Percentiles rank a stretch among this genome's conserved stretches.
phyloP scores from a whole-genome alignment of 2,329 filamentous ascomycete species.

The Exophiala xenobiotica region DNA sequence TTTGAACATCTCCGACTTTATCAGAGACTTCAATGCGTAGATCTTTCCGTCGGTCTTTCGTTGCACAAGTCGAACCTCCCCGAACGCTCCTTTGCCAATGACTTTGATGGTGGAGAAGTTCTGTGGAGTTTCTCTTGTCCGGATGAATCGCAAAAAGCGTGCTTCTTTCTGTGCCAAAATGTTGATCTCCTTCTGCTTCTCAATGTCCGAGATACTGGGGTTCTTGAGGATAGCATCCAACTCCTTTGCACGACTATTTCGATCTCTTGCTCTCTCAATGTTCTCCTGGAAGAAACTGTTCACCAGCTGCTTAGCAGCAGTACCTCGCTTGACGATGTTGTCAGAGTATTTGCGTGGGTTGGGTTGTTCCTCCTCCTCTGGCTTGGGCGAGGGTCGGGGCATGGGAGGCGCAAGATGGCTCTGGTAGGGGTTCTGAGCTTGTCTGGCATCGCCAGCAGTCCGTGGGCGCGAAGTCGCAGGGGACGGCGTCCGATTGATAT shows the following conservation, averaged over 20 bases:
- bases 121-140: constrained; percentile 86
- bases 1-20: constrained; percentile 99
- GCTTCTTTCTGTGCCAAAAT: constrained; percentile 84
- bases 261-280: constrained; percentile 90
- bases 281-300: constrained; percentile 95
- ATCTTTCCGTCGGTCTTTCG: constrained; percentile 95
- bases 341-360: constrained; percentile 86
- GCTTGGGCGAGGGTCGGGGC: constrained; percentile 58
- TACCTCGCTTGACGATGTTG: constrained; percentile 72
- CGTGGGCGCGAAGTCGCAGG: constrained; percentile 67
- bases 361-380: constrained; percentile 70
- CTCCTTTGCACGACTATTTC: constrained; percentile 93
- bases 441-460: constrained; percentile 70
- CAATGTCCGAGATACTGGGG: constrained; percentile 68
- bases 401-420: constrained; percentile 69
- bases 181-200: constrained; percentile 82
- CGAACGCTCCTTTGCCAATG: constrained; percentile 98
- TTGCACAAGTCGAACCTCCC: constrained; percentile 96
- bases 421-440: constrained; percentile 54
- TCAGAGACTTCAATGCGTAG: constrained; percentile 95
- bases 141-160: constrained; percentile 88
- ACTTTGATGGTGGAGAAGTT: constrained; percentile 98
- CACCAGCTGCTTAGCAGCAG: constrained; percentile 64
- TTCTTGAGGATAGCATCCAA: constrained; percentile 83
- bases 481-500: constrained; percentile 68